Percentiles rank a stretch among this genome's conserved stretches.
These are phyloP conservation scores for Suhomyces pyralidae DNA, from an alignment of 805 yeast species.

Conservation along the genomic window DNA sequence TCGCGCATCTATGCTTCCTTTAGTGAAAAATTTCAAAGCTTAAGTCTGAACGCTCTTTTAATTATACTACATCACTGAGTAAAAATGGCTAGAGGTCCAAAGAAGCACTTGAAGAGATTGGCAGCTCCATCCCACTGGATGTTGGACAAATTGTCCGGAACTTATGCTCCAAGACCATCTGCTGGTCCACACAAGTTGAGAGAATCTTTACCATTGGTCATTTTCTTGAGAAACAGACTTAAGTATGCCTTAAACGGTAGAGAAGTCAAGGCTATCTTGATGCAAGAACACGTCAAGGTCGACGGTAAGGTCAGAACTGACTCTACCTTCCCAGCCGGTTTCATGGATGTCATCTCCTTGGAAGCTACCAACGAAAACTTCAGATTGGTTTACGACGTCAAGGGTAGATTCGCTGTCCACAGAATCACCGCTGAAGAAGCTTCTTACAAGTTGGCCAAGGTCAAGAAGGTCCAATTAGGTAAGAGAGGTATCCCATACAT, in stretches of 20 bases:
- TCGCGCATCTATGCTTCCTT: not conserved
- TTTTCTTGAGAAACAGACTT: conserved; percentile 34
- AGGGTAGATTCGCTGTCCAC: conserved; percentile 29
- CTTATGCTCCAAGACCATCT: conserved; percentile 35
- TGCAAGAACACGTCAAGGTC: conserved; percentile 33
- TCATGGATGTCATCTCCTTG: conserved; percentile 31
- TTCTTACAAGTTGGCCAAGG: conserved; percentile 25
- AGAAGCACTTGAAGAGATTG: conserved; percentile 36
- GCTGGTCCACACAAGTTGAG: conserved; percentile 36
- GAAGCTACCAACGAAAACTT: conserved; percentile 32
- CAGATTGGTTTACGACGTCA: conserved; percentile 28
- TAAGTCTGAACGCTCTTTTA: not conserved
- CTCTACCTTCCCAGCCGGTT: conserved; percentile 32
- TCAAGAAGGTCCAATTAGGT: conserved; percentile 24
- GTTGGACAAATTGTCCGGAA: conserved; percentile 37
- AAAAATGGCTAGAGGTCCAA: conserved; percentile 76
- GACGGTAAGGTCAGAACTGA: conserved; percentile 35
- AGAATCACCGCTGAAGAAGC: conserved; percentile 27
- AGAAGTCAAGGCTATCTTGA: conserved; percentile 34
- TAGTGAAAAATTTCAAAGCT: not conserved
- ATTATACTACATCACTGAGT: conserved; percentile 1
- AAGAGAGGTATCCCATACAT: conserved; percentile 25
- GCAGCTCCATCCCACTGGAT: conserved; percentile 39
- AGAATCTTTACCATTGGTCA: conserved; percentile 32
- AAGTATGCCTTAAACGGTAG: conserved; percentile 35